phyloP scores from a whole-genome alignment of 1,139 yeast species.

The Hyphopichia wangnamkhiaoensis region DNA sequence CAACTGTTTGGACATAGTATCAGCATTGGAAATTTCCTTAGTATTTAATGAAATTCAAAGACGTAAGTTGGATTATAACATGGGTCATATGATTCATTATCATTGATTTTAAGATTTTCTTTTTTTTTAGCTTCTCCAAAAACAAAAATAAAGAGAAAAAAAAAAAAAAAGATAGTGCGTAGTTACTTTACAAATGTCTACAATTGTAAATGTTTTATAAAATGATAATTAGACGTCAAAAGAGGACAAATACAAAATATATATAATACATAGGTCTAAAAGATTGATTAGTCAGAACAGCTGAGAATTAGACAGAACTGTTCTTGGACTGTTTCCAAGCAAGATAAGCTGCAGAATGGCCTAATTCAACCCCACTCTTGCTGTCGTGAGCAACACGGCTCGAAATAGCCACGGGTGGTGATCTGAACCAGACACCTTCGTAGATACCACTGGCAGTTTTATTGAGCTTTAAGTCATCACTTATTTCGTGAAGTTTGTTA shows the following conservation, averaged over 20 bases:
- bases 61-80: too few species aligned
- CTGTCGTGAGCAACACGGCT: conserved; percentile 44
- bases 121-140: too few species aligned
- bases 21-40: background rate
- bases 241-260: too few species aligned
- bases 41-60: too few species aligned
- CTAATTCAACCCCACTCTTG: conserved; percentile 36
- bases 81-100: too few species aligned
- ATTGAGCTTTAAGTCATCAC: conserved; percentile 23
- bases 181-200: background rate
- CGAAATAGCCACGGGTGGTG: conserved; percentile 68
- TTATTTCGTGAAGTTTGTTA: conserved; percentile 16
- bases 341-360: conserved; percentile 70
- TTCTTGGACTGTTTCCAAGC: conserved; percentile 55
- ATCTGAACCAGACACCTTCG: conserved; percentile 75
- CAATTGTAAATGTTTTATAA: background rate
- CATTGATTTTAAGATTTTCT: too few species aligned
- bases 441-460: conserved; percentile 18
- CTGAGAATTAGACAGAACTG: background rate
- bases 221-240: too few species aligned
- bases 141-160: too few species aligned
- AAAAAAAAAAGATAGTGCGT: too few species aligned
- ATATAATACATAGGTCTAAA: background rate
- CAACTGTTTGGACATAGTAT: conserved; percentile 19
- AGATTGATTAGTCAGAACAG: background rate